Evolutionary conservation across 495 filamentous ascomycete genomes (phyloP).

Genomic region (Clohesyomyces aquaticus): DNA sequence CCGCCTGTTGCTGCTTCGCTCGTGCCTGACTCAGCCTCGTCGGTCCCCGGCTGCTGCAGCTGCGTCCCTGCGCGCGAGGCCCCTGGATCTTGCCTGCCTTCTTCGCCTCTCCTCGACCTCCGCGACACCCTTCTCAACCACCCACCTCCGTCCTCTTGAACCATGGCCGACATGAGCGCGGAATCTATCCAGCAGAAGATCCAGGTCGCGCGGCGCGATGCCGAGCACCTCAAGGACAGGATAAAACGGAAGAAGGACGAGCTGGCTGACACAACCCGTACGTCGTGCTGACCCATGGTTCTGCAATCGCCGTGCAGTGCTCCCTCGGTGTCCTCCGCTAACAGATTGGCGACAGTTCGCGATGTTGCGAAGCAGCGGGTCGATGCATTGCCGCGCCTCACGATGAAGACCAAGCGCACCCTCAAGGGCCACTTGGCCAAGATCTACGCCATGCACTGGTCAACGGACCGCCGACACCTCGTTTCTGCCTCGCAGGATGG

Average conservation of each 20-base stretch:
- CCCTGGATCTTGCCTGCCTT: conserved; percentile 40
- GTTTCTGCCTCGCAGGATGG: conserved; percentile 98
- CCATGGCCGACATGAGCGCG: conserved; percentile 64
- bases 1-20: conserved; percentile 19
- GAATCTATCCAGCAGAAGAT: conserved; percentile 86
- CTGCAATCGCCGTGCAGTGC: not conserved
- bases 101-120: conserved; percentile 15
- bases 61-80: conserved; percentile 29
- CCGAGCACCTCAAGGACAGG: conserved; percentile 94
- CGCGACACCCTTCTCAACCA: conserved; percentile 2
- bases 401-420: conserved; percentile 94
- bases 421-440: conserved; percentile 97
- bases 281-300: conserved; percentile 50
- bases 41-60: conserved; percentile 27
- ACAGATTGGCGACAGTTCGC: conserved; percentile 66
- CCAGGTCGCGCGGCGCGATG: conserved; percentile 94
- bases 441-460: conserved; percentile 99
- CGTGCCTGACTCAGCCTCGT: conserved; percentile 29
- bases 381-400: conserved; percentile 84
- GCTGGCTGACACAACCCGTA: conserved; percentile 94
- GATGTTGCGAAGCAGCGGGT: conserved; percentile 86
- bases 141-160: conserved; percentile 9
- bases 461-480: conserved; percentile 94
- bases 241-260: conserved; percentile 99
- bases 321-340: conserved; percentile 17